Percentiles rank a stretch among this genome's conserved stretches.
These are phyloP conservation scores for Epicoccum sorghinum DNA, from an alignment of 2,329 filamentous ascomycete genomes.

Conservation along the genomic window DNA sequence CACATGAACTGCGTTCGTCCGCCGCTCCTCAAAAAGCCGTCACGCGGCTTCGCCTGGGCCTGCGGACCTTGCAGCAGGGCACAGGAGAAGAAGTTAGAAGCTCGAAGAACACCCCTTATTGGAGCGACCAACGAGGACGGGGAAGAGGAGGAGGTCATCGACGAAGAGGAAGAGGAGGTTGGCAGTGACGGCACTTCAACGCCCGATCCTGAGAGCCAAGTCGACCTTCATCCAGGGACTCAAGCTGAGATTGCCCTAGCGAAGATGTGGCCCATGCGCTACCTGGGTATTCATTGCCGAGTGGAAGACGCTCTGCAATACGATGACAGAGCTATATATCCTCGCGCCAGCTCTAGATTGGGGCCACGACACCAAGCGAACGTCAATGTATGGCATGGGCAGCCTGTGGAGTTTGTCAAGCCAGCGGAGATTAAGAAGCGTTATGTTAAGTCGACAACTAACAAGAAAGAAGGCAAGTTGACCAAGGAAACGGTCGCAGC, in stretches of 20 bases:
- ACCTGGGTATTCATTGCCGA: conserved; percentile 92
- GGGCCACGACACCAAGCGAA: conserved; percentile 91
- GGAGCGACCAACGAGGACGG: conserved; percentile 61
- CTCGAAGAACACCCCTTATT: conserved; percentile 80
- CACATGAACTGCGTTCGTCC: conserved; percentile 98
- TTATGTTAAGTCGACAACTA: conserved; percentile 64
- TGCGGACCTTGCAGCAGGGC: conserved; percentile 94
- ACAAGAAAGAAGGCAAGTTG: conserved; percentile 77
- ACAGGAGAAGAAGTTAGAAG: conserved; percentile 92
- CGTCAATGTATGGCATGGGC: conserved; percentile 83
- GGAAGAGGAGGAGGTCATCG: conserved; percentile 68
- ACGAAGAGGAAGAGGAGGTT: conserved; percentile 72
- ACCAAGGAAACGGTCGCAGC: conserved; percentile 81
- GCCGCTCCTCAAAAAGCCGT: conserved; percentile 91
- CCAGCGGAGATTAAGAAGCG: conserved; percentile 83
- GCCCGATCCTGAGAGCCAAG: conserved; percentile 56
- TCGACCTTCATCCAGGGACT: conserved; percentile 69
- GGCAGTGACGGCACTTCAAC: conserved; percentile 67
- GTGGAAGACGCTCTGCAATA: conserved; percentile 96
- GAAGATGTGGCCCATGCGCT: conserved; percentile 94
- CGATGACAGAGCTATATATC: conserved; percentile 92
- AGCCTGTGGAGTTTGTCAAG: conserved; percentile 88
- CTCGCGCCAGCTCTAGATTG: conserved; percentile 88
- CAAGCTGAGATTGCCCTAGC: conserved; percentile 90
- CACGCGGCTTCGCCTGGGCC: conserved; percentile 96